Evolutionary conservation across 306 rosid genomes (phyloP).

Genomic region (Quercus bicolor): DNA sequence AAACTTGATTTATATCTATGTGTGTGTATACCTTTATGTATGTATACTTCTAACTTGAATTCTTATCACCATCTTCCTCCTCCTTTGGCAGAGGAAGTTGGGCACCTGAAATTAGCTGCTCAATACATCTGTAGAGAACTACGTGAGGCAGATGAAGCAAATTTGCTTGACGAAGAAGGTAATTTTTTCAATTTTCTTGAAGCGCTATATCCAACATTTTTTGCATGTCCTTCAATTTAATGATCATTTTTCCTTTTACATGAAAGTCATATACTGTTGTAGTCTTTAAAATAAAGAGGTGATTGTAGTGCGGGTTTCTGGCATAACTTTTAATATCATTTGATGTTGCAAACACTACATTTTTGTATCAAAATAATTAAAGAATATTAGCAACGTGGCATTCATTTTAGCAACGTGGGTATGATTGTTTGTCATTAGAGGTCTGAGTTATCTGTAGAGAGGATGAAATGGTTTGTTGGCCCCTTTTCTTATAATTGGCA

Average conservation of each 20-base stretch:
- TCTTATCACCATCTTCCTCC: slow-evolving; percentile 28
- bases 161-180: slow-evolving; percentile 90
- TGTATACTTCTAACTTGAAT: neutral
- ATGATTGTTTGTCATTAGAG: neutral
- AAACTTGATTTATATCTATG: neutral
- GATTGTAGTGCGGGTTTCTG: neutral
- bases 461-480: no score
- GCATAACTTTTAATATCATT: neutral
- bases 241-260: neutral
- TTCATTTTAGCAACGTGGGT: neutral
- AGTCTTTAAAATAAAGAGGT: neutral
- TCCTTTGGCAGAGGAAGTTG: slow-evolving; percentile 55
- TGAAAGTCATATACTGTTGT: neutral
- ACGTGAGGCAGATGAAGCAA: slow-evolving; percentile 80
- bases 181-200: slow-evolving; percentile 6
- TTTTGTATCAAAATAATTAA: neutral
- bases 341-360: neutral
- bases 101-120: slow-evolving; percentile 57
- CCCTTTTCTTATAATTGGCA: no score
- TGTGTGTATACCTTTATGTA: neutral
- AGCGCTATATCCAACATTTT: neutral
- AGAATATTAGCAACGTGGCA: neutral
- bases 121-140: slow-evolving; percentile 56
- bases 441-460: no score
- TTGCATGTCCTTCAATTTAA: neutral